Base-by-base conservation (phyloP, 2,329 filamentous ascomycete genomes). In the Cytospora chrysosperma region DNA sequence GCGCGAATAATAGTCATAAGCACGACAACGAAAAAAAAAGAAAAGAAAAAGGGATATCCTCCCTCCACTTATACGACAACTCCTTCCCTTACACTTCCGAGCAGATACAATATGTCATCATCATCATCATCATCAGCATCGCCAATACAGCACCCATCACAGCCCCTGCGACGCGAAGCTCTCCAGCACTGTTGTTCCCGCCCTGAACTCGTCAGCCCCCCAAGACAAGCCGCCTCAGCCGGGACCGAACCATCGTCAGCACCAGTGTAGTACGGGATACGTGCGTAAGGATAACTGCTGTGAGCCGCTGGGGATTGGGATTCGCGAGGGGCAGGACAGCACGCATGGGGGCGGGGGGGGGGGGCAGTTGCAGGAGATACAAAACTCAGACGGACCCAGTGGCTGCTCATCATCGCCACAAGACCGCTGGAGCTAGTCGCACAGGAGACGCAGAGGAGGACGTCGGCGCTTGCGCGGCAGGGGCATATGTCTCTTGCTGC, bases 391-490 rank as follows among this genome's bases (percentile, higher is more conserved):
- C n/a, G n/a, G n/a, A n/a, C n/a, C 43, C 43, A 24, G n/a, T 47
- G 19, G n/a, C n/a, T 47, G 43, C n/a, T 47, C 43, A 24, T 12
- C 10, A 24, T 24, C 43, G 9, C 10, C 6, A 12, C 10, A 7
- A 47, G 43, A 21, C 43, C 8, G n/a, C n/a, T 47, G n/a, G 10
- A 51, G 21, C 51, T 40, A n/a, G 51, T 34, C 51, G 59, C 51
- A 55, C 59, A 49, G n/a, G n/a, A n/a, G 10, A 30, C 19, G 57
- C 34, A 53, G n/a, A 43, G 4, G 21, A 9, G 32, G 50, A 55
- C 52, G 51, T 50, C 24, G 40, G 17, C 7, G 59, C 52, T 61
- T 61, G 59, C 59, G 59, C 59, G 59, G 51, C 59, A 50, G 19
- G 37, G 15, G 17, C n/a, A 21, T 37, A n/a, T n/a, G n/a, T n/a